A percentile compares a stretch with the other conserved stretches of the same genome.
Evolutionary conservation across 331 rosid genomes (phyloP).

Genomic region (Cydonia oblonga): DNA sequence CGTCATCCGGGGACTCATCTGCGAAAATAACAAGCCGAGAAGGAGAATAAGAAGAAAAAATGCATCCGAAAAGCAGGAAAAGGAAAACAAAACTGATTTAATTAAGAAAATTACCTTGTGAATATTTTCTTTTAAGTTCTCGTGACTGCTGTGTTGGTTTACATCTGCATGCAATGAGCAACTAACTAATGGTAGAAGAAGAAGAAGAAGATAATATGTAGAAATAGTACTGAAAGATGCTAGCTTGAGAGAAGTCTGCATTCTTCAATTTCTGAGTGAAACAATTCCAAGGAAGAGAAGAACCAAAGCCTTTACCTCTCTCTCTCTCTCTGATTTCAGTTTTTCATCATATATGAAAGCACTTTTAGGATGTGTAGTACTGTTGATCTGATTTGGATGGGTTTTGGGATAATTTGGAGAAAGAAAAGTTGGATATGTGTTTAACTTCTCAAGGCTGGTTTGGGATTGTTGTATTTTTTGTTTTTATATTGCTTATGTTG

Average conservation of each 20-base stretch:
- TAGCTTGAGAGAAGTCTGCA: slow-evolving; percentile 27
- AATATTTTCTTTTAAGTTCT: slow-evolving; percentile 16
- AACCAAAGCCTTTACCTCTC: not conserved
- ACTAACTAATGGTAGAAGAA: slow-evolving; percentile 34
- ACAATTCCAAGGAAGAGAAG: not conserved
- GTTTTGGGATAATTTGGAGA: not conserved
- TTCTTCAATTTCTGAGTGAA: slow-evolving; percentile 14
- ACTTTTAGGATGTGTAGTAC: not conserved
- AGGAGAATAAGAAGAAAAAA: not conserved
- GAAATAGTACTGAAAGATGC: slow-evolving; percentile 15
- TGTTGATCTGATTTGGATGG: not conserved
- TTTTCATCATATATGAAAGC: not conserved
- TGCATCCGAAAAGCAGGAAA: not conserved
- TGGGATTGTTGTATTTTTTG: too few species aligned
- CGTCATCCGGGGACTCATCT: slow-evolving; percentile 50
- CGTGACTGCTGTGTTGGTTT: slow-evolving; percentile 28
- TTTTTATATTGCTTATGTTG: too few species aligned
- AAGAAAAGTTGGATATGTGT: not conserved
- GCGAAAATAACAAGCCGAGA: slow-evolving; percentile 5
- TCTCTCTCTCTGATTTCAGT: slow-evolving; percentile 7
- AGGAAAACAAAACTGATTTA: not conserved
- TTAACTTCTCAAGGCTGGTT: not conserved
- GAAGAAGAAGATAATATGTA: slow-evolving; percentile 28
- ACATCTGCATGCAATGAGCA: slow-evolving; percentile 38
- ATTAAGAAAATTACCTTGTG: slow-evolving; percentile 27